Evolutionary conservation across 1,284 basidiomycete species (phyloP), one percentile per base, ranked within the genome.

Genomic region (Mycena citricolor): DNA sequence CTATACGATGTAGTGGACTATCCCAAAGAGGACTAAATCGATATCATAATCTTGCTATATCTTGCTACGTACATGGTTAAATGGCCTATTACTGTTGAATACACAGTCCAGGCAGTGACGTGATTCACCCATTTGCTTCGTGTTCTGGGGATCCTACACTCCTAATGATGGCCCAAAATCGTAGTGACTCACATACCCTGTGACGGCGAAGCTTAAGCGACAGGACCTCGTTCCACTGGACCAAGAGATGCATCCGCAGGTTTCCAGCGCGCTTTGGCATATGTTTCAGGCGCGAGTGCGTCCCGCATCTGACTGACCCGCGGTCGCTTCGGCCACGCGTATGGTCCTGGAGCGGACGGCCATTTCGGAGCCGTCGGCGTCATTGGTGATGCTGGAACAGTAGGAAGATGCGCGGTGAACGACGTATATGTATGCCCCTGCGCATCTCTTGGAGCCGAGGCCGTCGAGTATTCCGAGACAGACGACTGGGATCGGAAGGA

Each of bases 1-100:
- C 62, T 89, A 39, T 89, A 90, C 49, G 89, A 91, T 55, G 74
- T 86, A 54, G 83, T 86, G 6, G 85, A 89, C 61, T 87, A 85
- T 56, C 83, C 82, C 5, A 70, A 73, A 11, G 76, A 77, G 28
- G 66, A 71, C 31, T 47, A n/a, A n/a, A n/a, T n/a, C n/a, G n/a
- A n/a, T n/a, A n/a, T n/a, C n/a, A 37, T n/a, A 29, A 41, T n/a
- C n/a, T n/a, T n/a, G n/a, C n/a, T n/a, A n/a, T n/a, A n/a, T n/a
- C n/a, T n/a, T n/a, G n/a, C n/a, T n/a, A n/a, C n/a, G n/a, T 29
- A 11, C 11, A 29, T 29, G n/a, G 11, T 29, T 11, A n/a, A 11
- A 11, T 29, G 11, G n/a, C 11, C 26, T n/a, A 29, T 29, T 11
- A 29, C 26, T n/a, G 11, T 29, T n/a, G n/a, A n/a, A 29, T 29